A percentile compares a stretch with the other conserved stretches of the same genome.
phyloP scores from a whole-genome alignment of 352 stramenopile genomes.

The Blastocystis sp. region DNA sequence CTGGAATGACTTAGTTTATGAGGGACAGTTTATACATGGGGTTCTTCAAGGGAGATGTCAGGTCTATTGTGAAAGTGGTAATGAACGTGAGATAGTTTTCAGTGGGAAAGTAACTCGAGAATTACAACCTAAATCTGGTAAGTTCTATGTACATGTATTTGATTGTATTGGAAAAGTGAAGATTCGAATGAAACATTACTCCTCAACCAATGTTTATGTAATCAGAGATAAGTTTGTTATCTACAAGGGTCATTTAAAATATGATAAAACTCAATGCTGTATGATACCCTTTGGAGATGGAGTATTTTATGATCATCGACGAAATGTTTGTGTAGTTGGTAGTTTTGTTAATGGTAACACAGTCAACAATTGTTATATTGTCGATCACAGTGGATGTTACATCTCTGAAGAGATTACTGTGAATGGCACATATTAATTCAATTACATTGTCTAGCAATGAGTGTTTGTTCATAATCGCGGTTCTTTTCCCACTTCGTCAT shows the following conservation, averaged over 20 bases:
- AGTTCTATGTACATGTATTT: neutral
- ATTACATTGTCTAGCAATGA: neutral
- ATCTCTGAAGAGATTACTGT: neutral
- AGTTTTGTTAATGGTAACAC: neutral
- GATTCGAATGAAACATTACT: neutral
- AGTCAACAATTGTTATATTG: neutral
- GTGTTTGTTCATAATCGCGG: neutral
- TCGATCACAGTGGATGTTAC: neutral
- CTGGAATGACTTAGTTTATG: neutral
- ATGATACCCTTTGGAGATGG: neutral
- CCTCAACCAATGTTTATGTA: neutral
- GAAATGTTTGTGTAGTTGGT: neutral
- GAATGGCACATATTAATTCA: neutral
- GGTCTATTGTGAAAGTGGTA: neutral
- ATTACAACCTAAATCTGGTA: neutral
- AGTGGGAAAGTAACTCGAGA: neutral
- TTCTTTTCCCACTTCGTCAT: neutral
- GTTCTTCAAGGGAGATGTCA: neutral
- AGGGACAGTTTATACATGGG: neutral
- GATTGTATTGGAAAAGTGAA: neutral
- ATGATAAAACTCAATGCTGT: neutral
- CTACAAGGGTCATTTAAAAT: neutral
- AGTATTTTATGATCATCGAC: neutral
- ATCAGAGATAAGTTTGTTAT: neutral
- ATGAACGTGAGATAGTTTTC: neutral